phyloP scores from a whole-genome alignment of 352 stramenopile genomes.

The Pythium pyrilobum region DNA sequence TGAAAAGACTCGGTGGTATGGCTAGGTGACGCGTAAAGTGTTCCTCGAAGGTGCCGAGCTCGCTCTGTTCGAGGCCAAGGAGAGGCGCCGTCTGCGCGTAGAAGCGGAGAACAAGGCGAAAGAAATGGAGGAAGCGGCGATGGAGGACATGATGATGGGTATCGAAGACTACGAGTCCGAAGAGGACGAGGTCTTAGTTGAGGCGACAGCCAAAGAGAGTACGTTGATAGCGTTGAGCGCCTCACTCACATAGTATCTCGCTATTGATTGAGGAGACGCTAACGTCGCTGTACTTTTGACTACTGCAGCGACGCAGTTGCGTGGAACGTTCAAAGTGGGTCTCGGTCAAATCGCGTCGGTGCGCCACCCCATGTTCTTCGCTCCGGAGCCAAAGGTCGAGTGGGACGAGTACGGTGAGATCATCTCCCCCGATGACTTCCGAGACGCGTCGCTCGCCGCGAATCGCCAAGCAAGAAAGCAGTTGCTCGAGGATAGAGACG shows the following conservation, averaged over 20 bases:
- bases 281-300: no score
- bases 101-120: conserved; percentile 87
- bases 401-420: conserved; percentile 90
- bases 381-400: conserved; percentile 79
- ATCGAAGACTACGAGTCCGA: conserved; percentile 89
- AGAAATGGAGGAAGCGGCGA: conserved; percentile 84
- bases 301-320: conserved; percentile 51
- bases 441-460: conserved; percentile 57
- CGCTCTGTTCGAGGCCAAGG: conserved; percentile 83
- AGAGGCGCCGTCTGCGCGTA: conserved; percentile 71
- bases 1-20: no score
- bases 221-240: neutral
- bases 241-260: no score
- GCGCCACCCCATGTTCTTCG: conserved; percentile 87
- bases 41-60: conserved; percentile 82
- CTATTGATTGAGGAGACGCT: neutral
- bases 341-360: conserved; percentile 80
- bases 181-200: conserved; percentile 43
- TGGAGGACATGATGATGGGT: conserved; percentile 91
- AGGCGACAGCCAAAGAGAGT: conserved; percentile 48
- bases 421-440: conserved; percentile 81
- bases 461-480: conserved; percentile 64
- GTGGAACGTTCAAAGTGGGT: conserved; percentile 83
- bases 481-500: conserved; percentile 50
- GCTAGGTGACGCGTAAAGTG: conserved; percentile 51